Percentiles rank a stretch among this genome's conserved stretches.
These are phyloP conservation scores for Xylaria hypoxylon DNA, from an alignment of 2,329 filamentous ascomycete genomes.

Conservation along the genomic window DNA sequence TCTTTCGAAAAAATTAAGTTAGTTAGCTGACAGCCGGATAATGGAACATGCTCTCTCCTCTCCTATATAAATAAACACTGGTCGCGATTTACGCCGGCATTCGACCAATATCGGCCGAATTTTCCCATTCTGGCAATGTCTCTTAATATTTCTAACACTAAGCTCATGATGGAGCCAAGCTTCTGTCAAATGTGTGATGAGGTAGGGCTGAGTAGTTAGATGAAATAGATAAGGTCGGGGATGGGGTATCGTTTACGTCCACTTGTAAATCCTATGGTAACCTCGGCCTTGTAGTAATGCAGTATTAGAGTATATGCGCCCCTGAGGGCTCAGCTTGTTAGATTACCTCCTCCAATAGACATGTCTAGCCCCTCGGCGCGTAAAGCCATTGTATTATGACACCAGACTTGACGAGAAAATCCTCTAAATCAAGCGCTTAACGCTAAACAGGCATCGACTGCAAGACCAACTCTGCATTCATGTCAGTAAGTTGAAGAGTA, in stretches of 20 bases:
- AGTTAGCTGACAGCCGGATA: not conserved
- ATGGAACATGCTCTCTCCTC: not conserved
- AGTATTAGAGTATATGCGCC: conserved; percentile 12
- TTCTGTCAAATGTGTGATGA: conserved; percentile 10
- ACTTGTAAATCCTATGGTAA: conserved; percentile 23
- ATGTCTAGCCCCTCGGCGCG: not conserved
- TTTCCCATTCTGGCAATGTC: not conserved
- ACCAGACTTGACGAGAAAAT: not conserved
- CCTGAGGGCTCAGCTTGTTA: not conserved
- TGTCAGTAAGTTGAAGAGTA: conserved; percentile 35
- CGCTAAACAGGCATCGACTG: conserved; percentile 87
- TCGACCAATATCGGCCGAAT: not conserved
- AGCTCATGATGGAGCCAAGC: conserved; percentile 1
- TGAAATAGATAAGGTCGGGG: conserved; percentile 20
- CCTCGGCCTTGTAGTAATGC: conserved; percentile 24
- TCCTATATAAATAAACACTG: not conserved
- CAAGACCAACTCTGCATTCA: conserved; percentile 75
- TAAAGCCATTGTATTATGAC: not conserved
- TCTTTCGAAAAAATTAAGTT: not conserved
- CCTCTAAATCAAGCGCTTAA: conserved; percentile 59
- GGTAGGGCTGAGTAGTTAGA: conserved; percentile 10
- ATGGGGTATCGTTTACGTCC: conserved; percentile 32
- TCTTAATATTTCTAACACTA: conserved; percentile 11
- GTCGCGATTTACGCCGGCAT: not conserved
- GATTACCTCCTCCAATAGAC: not conserved